phyloP scores from a whole-genome alignment of 2,329 filamentous ascomycete species.

The Diaporthe citriasiana region DNA sequence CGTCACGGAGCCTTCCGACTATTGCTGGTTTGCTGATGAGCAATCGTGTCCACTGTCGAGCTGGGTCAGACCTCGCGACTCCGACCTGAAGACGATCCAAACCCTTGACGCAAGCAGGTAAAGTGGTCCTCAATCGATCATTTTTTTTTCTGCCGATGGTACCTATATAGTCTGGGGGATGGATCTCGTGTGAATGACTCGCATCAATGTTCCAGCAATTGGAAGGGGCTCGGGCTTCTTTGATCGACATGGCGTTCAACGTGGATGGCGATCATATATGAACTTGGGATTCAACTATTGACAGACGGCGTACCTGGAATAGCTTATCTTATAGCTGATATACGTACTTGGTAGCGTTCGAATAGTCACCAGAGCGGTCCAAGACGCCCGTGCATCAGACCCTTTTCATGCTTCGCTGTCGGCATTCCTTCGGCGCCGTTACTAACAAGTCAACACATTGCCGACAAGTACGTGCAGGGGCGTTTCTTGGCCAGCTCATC shows the following conservation, averaged over 20 bases:
- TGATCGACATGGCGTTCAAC: slow-evolving; percentile 17
- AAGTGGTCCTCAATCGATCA: slow-evolving; percentile 21
- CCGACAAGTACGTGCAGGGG: slow-evolving; percentile 33
- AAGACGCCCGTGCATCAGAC: slow-evolving; percentile 11
- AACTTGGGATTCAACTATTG: neutral
- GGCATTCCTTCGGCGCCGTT: slow-evolving; percentile 23
- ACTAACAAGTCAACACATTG: neutral
- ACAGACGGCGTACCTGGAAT: neutral
- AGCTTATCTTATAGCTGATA: neutral
- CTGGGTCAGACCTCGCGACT: slow-evolving; percentile 19
- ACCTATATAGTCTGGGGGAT: neutral
- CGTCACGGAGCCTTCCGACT: slow-evolving; percentile 14
- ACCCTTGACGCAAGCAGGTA: slow-evolving; percentile 9
- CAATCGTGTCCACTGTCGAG: slow-evolving; percentile 1
- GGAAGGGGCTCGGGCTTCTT: neutral
- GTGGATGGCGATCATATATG: neutral
- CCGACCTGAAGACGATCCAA: slow-evolving; percentile 1
- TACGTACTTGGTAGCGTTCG: neutral
- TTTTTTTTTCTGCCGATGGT: slow-evolving; percentile 5
- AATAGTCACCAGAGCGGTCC: neutral
- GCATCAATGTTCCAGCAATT: neutral
- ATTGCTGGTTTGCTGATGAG: neutral
- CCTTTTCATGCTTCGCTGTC: neutral
- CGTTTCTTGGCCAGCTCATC: slow-evolving; percentile 14
- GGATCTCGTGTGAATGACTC: slow-evolving; percentile 17